Percentiles rank a stretch among this genome's conserved stretches.
These are phyloP conservation scores for Fusarium palustre DNA, from an alignment of 2,329 filamentous ascomycete species.

Conservation along the genomic window DNA sequence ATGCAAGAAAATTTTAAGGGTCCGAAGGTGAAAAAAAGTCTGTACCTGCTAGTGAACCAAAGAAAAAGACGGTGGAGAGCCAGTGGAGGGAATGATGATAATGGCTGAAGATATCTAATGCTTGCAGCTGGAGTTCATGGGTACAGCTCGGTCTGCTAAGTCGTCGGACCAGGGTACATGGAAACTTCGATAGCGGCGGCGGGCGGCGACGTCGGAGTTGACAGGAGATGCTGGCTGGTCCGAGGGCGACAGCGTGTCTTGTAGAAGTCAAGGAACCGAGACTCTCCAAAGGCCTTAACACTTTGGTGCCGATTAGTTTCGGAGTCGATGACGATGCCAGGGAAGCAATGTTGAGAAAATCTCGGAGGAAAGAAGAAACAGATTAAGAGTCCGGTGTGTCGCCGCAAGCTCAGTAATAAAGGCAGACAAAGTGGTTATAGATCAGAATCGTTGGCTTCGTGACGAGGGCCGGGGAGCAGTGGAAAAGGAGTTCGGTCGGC, in stretches of 20 bases:
- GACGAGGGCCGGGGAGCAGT: slow-evolving; percentile 13
- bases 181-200: slow-evolving; percentile 36
- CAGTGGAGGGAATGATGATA: slow-evolving; percentile 39
- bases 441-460: slow-evolving; percentile 4
- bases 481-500: slow-evolving; percentile 35
- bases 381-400: slow-evolving; percentile 14
- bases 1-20: slow-evolving; percentile 26
- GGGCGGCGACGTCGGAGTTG: slow-evolving; percentile 27
- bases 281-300: slow-evolving; percentile 17
- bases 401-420: slow-evolving; percentile 13
- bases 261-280: slow-evolving; percentile 11
- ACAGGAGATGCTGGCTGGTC: slow-evolving; percentile 9
- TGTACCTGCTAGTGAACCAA: slow-evolving; percentile 42
- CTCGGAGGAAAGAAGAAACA: slow-evolving; percentile 1
- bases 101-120: slow-evolving; percentile 39
- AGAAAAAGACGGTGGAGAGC: slow-evolving; percentile 46
- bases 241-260: slow-evolving; percentile 20
- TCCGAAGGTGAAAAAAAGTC: slow-evolving; percentile 27
- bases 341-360: slow-evolving; percentile 8
- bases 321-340: slow-evolving; percentile 21
- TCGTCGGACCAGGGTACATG: slow-evolving; percentile 36
- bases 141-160: slow-evolving; percentile 30
- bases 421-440: slow-evolving; percentile 3
- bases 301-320: slow-evolving; percentile 30
- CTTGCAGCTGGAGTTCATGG: slow-evolving; percentile 25